phyloP scores from a whole-genome alignment of 176 grass and related monocot genomes.

The Triticum monococcum region DNA sequence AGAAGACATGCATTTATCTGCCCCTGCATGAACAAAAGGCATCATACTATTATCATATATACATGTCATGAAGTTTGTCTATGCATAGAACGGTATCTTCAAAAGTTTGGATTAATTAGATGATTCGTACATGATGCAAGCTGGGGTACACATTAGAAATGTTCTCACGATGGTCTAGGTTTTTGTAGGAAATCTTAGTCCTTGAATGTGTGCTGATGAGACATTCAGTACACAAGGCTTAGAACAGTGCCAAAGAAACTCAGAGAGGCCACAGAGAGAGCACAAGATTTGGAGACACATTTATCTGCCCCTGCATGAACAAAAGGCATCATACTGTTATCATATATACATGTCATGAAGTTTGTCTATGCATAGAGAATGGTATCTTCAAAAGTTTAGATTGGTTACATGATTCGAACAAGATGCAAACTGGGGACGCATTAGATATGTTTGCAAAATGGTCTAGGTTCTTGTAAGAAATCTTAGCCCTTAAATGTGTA shows the following conservation, averaged over 20 bases:
- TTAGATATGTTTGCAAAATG: no score
- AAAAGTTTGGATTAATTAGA: neutral
- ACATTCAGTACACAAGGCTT: neutral
- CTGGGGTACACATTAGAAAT: neutral
- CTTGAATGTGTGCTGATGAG: neutral
- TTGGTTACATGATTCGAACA: neutral
- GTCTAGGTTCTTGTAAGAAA: neutral
- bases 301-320: neutral
- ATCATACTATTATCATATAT: neutral
- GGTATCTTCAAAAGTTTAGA: neutral
- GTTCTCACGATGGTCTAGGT: neutral
- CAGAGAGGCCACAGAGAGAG: neutral
- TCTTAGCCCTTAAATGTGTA: neutral
- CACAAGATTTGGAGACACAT: neutral
- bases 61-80: neutral
- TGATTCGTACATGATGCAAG: neutral
- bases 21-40: neutral
- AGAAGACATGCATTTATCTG: neutral
- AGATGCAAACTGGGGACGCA: neutral
- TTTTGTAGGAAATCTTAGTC: neutral
- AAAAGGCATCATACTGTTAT: constrained; percentile 6
- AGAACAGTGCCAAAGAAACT: neutral
- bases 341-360: neutral
- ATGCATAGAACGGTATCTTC: neutral
- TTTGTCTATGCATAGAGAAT: neutral